Conservation (phyloP, 2,329 filamentous ascomycete genomes). For the Lachnellula arida region DNA sequence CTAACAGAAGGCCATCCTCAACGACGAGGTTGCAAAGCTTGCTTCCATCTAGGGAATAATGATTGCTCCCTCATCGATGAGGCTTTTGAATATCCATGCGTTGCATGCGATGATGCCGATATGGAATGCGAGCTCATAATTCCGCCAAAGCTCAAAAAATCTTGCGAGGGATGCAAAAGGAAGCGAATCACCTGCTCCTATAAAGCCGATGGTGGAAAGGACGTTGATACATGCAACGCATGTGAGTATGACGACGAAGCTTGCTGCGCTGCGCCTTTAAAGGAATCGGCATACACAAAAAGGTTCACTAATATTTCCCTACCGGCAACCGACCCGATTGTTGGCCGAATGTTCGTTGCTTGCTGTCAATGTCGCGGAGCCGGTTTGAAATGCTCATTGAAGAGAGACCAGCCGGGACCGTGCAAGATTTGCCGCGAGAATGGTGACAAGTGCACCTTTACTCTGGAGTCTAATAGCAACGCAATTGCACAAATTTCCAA, state of each 20-base stretch:
- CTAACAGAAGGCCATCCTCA: conserved; percentile 22
- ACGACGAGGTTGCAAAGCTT: conserved; percentile 25
- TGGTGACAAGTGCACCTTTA: conserved; percentile 17
- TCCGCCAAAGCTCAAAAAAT: conserved; percentile 17
- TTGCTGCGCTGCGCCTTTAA: conserved; percentile 20
- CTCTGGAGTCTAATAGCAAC: background rate
- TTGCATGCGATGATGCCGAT: conserved; percentile 20
- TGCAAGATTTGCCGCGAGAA: conserved; percentile 16
- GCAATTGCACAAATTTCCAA: background rate
- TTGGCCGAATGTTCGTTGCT: conserved; percentile 6
- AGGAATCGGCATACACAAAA: conserved; percentile 1
- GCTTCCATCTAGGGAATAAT: conserved; percentile 22
- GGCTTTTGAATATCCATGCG: conserved; percentile 22
- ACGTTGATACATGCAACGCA: conserved; percentile 14
- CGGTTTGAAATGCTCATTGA: conserved; percentile 12
- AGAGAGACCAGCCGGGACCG: conserved; percentile 16
- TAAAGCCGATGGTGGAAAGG: conserved; percentile 16
- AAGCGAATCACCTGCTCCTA: conserved; percentile 20
- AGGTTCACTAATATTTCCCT: background rate
- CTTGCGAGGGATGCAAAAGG: conserved; percentile 21
- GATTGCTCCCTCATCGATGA: conserved; percentile 24
- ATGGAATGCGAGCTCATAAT: conserved; percentile 23
- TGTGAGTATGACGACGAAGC: conserved; percentile 14
- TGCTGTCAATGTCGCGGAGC: conserved; percentile 21
- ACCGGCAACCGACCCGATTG: background rate